Percentiles rank a stretch among this genome's conserved stretches.
Conservation (phyloP, 1,139 yeast genomes). For the Sugiyamaella grinbergsii region DNA sequence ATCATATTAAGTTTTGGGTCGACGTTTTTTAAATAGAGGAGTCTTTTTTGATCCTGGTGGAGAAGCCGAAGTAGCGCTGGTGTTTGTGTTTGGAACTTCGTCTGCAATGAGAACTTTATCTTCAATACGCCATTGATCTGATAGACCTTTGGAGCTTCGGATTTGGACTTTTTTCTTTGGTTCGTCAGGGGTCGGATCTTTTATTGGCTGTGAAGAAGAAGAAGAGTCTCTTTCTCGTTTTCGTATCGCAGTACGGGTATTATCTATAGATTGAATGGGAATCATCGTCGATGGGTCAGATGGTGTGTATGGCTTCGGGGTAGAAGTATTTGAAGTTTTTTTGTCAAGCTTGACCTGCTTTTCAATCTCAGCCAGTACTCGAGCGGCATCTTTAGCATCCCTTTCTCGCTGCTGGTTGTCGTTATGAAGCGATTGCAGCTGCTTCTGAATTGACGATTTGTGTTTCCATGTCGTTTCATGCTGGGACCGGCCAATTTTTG, state of each 20-base stretch:
- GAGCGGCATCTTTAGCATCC: conserved; percentile 33
- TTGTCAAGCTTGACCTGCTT: conserved; percentile 23
- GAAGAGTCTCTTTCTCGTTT: conserved; percentile 5
- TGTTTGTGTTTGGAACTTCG: conserved; percentile 1
- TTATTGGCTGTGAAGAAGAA: conserved; percentile 1
- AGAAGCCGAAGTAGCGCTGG: background rate
- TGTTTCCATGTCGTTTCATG: conserved; percentile 49
- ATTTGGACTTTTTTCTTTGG: conserved; percentile 14
- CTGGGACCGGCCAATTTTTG: conserved; percentile 43
- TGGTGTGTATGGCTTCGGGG: too few species aligned
- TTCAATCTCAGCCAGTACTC: conserved; percentile 32
- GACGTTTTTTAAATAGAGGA: conserved; percentile 34
- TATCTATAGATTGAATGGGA: background rate
- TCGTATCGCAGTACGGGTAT: background rate
- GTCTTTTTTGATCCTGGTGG: background rate
- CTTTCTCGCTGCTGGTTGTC: conserved; percentile 37
- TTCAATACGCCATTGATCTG: conserved; percentile 20
- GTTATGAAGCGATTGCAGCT: conserved; percentile 41
- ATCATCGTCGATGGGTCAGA: background rate
- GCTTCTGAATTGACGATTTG: conserved; percentile 37
- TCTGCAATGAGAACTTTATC: conserved; percentile 18
- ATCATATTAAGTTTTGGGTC: conserved; percentile 11
- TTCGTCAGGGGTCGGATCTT: conserved; percentile 21
- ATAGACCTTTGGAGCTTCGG: conserved; percentile 15
- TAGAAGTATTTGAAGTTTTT: too few species aligned